Evolutionary conservation across 2,329 filamentous ascomycete genomes (phyloP), one percentile per base, ranked within the genome.

Genomic region (Chalaropsis thielavioides): DNA sequence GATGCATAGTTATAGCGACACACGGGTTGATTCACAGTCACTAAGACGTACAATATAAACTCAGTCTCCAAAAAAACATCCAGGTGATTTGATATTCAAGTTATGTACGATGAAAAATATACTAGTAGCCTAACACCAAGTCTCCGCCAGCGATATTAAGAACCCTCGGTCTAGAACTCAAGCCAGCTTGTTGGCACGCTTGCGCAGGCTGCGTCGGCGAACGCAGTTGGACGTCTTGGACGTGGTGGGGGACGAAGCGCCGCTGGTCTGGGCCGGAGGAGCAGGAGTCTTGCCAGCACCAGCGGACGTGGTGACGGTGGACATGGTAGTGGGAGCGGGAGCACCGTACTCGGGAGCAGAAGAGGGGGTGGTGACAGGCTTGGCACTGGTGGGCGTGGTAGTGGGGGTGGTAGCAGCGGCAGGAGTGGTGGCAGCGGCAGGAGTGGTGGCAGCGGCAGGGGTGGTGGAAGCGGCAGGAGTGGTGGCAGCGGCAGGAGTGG

Each of bases 191-290:
- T n/a, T 58, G n/a, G 54, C 54, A 58, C 54, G 54, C 54, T 58
- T 58, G 27, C 62, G 65, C 56, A 64, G 35, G 44, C 56, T 46
- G 24, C 65, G 65, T 17, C 65, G 65, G 40, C 56, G 56, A 44
- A 61, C 43, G 35, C 65, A 67, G 27, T 15, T 58, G 27, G 54
- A n/a, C 15, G 27, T 58, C 61, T 62, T 62, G 17, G 61, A 31
- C 24, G 31, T 51, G 61, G 24, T 62, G 61, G 58, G 54, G 3
- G 49, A 35, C 19, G 60, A 63, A 40, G 35, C 46, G 3, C 59
- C 38, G 22, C 44, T 62, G 38, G 60, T 63, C 43, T 35, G 17
- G 46, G 65, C 38, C 2, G 38, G 11, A 13, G 61, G 61, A 13
- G 58, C 41, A n/a, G 46, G 27, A 58, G 65, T 64, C 19, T 58